A percentile compares a stretch with the other conserved stretches of the same genome.
These are phyloP conservation scores for Ormosia emarginata DNA, from an alignment of 306 rosid species.

Conservation along the genomic window DNA sequence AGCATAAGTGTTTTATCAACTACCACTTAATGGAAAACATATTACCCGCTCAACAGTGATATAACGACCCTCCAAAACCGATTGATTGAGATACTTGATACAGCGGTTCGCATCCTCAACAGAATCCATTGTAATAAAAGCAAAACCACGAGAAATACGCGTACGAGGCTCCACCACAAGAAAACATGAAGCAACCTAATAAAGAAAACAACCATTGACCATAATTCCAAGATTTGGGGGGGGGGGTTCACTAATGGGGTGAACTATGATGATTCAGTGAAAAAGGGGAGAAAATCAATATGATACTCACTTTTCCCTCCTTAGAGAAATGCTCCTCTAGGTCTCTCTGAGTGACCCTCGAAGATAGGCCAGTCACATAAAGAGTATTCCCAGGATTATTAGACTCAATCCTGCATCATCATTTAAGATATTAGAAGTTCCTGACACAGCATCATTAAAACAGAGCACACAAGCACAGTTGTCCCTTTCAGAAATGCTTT, in stretches of 20 bases:
- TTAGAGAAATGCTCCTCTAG: conserved; percentile 90
- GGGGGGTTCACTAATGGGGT: neutral
- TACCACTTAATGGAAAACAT: conserved; percentile 23
- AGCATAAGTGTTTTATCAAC: conserved; percentile 23
- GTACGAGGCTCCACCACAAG: conserved; percentile 96
- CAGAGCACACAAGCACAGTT: neutral
- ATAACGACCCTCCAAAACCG: conserved; percentile 90
- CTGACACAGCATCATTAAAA: conserved; percentile 1
- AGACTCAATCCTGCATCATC: conserved; percentile 38
- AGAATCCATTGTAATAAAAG: conserved; percentile 80
- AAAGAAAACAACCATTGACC: neutral
- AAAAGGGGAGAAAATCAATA: neutral
- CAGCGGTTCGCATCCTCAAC: conserved; percentile 85
- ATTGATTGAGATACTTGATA: conserved; percentile 89
- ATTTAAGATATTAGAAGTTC: conserved; percentile 12
- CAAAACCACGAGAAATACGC: conserved; percentile 92
- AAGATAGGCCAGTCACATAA: conserved; percentile 91
- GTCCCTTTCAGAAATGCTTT: neutral
- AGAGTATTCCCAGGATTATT: conserved; percentile 80
- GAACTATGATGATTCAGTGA: neutral
- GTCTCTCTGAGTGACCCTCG: conserved; percentile 86
- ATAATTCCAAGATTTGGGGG: neutral
- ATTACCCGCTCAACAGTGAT: conserved; percentile 95
- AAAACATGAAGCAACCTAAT: conserved; percentile 92
- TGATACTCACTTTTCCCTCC: conserved; percentile 78